phyloP scores from a whole-genome alignment of 2,329 filamentous ascomycete genomes.

The Fusarium secorum region DNA sequence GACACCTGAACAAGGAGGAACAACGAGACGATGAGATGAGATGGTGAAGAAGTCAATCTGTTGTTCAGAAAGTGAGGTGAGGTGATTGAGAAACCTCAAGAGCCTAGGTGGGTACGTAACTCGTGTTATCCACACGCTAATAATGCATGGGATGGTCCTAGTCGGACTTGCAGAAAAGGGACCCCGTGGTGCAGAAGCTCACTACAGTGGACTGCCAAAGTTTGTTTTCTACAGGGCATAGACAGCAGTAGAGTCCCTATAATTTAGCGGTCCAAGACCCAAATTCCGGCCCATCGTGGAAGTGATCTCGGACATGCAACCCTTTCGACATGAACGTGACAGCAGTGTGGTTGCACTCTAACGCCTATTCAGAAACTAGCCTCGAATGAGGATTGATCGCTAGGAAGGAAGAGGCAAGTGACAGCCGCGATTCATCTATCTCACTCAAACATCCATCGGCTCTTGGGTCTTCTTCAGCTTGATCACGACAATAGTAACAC shows the following conservation, averaged over 20 bases:
- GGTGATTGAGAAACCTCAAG: constrained; percentile 26
- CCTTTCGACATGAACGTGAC: constrained; percentile 29
- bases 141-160: constrained; percentile 26
- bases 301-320: constrained; percentile 23
- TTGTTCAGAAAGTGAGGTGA: constrained; percentile 29
- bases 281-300: background rate
- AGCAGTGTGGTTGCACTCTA: constrained; percentile 19
- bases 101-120: constrained; percentile 26
- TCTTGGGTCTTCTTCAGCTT: constrained; percentile 1
- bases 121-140: constrained; percentile 18
- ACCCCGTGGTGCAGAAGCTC: background rate
- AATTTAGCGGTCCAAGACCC: background rate
- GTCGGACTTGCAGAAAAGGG: background rate
- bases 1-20: constrained; percentile 43
- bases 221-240: background rate
- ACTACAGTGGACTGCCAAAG: background rate
- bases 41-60: constrained; percentile 36
- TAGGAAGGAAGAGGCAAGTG: constrained; percentile 1
- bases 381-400: constrained; percentile 6
- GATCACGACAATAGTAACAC: constrained; percentile 13
- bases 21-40: constrained; percentile 39
- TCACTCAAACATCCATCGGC: background rate
- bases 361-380: constrained; percentile 14
- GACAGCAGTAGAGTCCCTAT: constrained; percentile 13
- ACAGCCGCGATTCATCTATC: background rate